Evolutionary conservation across 805 yeast genomes (phyloP), one percentile per base, ranked within the genome.

Genomic region (Nakazawaea siamensis): DNA sequence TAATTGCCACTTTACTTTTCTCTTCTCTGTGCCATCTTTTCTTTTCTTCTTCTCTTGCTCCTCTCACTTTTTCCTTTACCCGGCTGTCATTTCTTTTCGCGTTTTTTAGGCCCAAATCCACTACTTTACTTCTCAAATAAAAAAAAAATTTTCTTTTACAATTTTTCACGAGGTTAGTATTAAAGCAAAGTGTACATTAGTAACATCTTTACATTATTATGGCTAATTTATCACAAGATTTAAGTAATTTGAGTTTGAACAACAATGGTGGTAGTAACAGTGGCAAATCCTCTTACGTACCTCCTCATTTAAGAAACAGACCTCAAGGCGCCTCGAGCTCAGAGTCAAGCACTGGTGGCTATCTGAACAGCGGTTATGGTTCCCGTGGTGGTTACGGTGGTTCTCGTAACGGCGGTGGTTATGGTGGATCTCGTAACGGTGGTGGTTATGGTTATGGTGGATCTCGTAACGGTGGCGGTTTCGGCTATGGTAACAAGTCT

Each of bases 211-310:
- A n/a, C n/a, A n/a, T 10, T 15, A 70, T 54, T 41, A 75, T 75
- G 81, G 59, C 80, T 51, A 77, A 75, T 54, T 59, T 76, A 54
- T 62, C 73, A 47, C 64, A 69, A 55, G 67, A 70, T 51, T 62
- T 76, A 68, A 66, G 68, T 58, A 67, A 73, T 51, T 66, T 76
- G 48, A 68, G 66, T 51, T 67, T 75, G 43, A 56, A 60, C 49
- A 67, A 59, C 49, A 67, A 55, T 37, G 15, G 11, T n/a, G 54
- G 49, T 40, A 55, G 42, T 27, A 18, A 36, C 34, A n/a, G 42
- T 41, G 9, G 38, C 40, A 25, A 29, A 18, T 29, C 39, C 29
- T 23, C 53, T 31, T 68, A 68, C 57, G 71, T 67, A 38, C 74
- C 73, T 42, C 74, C 74, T 38, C 71, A 66, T 49, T 52, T 62